phyloP scores from a whole-genome alignment of 805 yeast genomes.

The Nakazawaea sp. region DNA sequence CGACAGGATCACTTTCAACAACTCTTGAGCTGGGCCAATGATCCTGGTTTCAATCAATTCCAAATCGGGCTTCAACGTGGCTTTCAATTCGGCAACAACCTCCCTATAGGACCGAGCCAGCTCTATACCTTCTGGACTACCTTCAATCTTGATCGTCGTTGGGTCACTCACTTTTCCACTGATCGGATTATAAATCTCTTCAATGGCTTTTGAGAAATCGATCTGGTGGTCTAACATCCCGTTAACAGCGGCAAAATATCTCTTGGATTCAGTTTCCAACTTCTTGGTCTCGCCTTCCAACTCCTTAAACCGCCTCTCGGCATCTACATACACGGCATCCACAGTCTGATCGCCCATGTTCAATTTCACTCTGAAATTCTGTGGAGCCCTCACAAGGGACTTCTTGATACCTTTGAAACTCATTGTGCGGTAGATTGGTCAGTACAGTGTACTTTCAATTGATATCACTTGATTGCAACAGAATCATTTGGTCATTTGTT shows the following conservation, averaged over 20 bases:
- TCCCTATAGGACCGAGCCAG: constrained; percentile 91
- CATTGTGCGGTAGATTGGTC: too few species aligned
- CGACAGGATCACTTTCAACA: constrained; percentile 70
- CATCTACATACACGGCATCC: constrained; percentile 90
- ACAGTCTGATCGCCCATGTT: constrained; percentile 76
- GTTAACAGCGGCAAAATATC: constrained; percentile 87
- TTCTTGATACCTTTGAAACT: constrained; percentile 85
- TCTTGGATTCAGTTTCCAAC: constrained; percentile 80
- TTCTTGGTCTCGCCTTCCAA: constrained; percentile 85
- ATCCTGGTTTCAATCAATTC: constrained; percentile 87
- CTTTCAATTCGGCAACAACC: constrained; percentile 80
- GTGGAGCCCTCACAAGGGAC: constrained; percentile 84
- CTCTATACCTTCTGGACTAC: constrained; percentile 92
- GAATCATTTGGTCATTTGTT: background rate
- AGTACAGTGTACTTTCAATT: background rate
- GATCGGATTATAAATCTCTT: constrained; percentile 93
- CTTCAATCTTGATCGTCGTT: constrained; percentile 77
- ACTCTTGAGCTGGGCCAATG: constrained; percentile 86
- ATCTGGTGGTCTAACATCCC: constrained; percentile 92
- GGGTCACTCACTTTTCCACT: constrained; percentile 91
- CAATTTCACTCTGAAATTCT: constrained; percentile 80
- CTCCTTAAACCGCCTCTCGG: constrained; percentile 93
- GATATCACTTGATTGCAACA: too few species aligned
- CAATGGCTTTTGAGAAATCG: constrained; percentile 92
- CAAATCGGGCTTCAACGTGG: constrained; percentile 83